phyloP scores from a whole-genome alignment of 306 rosid genomes.

The Ammopiptanthus mongolicus region DNA sequence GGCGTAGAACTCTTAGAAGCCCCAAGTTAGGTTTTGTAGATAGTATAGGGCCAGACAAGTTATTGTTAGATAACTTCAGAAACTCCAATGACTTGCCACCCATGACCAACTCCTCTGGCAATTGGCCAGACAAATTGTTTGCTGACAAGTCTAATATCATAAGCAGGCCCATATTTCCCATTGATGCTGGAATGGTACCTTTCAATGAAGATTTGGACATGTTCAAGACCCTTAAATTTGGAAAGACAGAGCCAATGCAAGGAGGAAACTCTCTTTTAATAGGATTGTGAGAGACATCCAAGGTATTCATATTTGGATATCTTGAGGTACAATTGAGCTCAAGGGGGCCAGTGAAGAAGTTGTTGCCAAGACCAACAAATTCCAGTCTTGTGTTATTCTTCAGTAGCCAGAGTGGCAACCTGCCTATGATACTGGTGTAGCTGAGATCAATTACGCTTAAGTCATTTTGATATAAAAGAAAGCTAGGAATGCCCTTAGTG shows the following conservation, averaged over 20 bases:
- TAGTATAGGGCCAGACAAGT: not conserved
- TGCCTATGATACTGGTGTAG: not conserved
- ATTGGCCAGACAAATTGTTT: not conserved
- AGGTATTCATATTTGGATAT: not conserved
- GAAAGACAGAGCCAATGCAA: not conserved
- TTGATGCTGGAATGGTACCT: constrained; percentile 9
- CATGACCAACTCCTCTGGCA: not conserved
- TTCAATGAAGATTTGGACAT: constrained; percentile 11
- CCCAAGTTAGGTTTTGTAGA: not conserved
- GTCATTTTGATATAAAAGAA: constrained; percentile 8
- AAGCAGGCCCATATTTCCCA: not conserved
- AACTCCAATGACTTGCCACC: not conserved
- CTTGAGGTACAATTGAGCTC: not conserved
- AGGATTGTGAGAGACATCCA: constrained; percentile 13
- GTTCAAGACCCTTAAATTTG: not conserved
- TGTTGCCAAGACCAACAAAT: not conserved
- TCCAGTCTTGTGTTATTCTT: constrained; percentile 12
- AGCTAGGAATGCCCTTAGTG: constrained; percentile 2
- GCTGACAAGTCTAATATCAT: not conserved
- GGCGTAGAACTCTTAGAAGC: not conserved
- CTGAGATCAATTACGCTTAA: not conserved
- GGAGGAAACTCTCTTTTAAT: not conserved
- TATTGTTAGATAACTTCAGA: constrained; percentile 9
- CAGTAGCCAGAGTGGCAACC: constrained; percentile 12
- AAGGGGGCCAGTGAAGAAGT: not conserved